Percentiles rank a stretch among this genome's conserved stretches.
These are phyloP conservation scores for Torrubiellomyces zombiae DNA, from an alignment of 2,329 filamentous ascomycete genomes.

Conservation along the genomic window DNA sequence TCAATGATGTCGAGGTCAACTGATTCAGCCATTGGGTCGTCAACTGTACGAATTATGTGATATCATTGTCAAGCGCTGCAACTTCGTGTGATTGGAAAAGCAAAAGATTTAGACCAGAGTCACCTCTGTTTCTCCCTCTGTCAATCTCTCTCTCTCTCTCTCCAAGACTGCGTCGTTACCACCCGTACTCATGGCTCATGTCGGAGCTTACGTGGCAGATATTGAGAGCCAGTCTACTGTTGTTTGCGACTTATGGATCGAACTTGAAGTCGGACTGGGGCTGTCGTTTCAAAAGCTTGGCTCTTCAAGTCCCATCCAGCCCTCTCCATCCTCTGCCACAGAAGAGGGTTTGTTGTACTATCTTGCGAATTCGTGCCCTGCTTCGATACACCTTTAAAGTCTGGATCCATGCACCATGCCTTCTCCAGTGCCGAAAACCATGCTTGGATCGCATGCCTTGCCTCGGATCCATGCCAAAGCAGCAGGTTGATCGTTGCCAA, in stretches of 20 bases:
- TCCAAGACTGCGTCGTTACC: too few relatives aligned
- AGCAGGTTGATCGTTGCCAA: constrained; percentile 17
- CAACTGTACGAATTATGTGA: too few relatives aligned
- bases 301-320: constrained; percentile 19
- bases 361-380: constrained; percentile 7
- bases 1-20: not conserved
- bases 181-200: too few relatives aligned
- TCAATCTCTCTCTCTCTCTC: too few relatives aligned
- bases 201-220: too few relatives aligned
- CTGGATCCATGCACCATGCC: constrained; percentile 16
- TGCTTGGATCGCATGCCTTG: constrained; percentile 15
- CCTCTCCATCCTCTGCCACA: constrained; percentile 13
- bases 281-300: constrained; percentile 19
- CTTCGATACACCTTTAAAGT: too few relatives aligned
- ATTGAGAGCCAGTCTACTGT: too few relatives aligned
- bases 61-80: too few relatives aligned
- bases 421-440: constrained; percentile 22
- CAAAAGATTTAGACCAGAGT: too few relatives aligned
- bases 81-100: too few relatives aligned
- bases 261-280: constrained; percentile 16
- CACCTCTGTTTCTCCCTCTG: too few relatives aligned
- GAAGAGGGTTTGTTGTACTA: not conserved
- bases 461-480: constrained; percentile 14
- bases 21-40: not conserved
- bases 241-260: constrained; percentile 11